These are phyloP conservation scores for Echium plantagineum DNA, from an alignment of 257 asterid genomes.

Conservation along the genomic window DNA sequence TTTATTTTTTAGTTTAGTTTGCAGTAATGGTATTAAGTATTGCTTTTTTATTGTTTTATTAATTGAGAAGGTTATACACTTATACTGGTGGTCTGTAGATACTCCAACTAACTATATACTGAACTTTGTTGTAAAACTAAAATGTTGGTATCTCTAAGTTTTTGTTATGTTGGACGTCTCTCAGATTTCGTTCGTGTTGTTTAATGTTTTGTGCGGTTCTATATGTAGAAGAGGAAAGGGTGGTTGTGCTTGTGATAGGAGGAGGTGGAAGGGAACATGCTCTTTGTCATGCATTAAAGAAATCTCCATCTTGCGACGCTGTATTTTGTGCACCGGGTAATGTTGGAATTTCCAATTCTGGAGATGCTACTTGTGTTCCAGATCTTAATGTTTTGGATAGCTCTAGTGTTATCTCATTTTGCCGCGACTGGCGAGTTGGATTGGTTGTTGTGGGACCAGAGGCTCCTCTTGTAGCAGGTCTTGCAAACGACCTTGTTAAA, in stretches of 20 bases:
- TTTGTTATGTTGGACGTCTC: too few relatives aligned
- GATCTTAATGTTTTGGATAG: constrained; percentile 63
- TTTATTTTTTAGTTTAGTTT: too few relatives aligned
- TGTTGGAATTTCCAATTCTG: constrained; percentile 71
- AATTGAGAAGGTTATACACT: too few relatives aligned
- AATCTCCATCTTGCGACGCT: constrained; percentile 74
- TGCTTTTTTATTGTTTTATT: too few relatives aligned
- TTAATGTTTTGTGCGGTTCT: too few relatives aligned
- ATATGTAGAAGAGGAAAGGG: constrained; percentile 48
- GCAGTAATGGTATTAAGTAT: too few relatives aligned
- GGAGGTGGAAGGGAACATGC: constrained; percentile 98
- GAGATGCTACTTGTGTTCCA: constrained; percentile 74
- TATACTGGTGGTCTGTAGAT: too few relatives aligned
- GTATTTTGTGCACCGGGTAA: constrained; percentile 97
- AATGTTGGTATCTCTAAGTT: too few relatives aligned
- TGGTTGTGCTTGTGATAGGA: constrained; percentile 82
- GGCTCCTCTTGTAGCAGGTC: constrained; percentile 95
- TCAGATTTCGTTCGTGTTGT: too few relatives aligned
- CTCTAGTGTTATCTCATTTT: constrained; percentile 59
- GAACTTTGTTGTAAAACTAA: too few relatives aligned
- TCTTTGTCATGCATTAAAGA: constrained; percentile 61
- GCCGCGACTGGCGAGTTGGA: constrained; percentile 73
- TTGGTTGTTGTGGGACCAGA: constrained; percentile 87
- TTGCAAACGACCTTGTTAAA: constrained; percentile 71
- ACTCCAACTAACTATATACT: too few relatives aligned